Percentiles rank a stretch among this genome's conserved stretches.
These are phyloP conservation scores for Pugionium cornutum DNA, from an alignment of 345 rosid species.

Conservation along the genomic window DNA sequence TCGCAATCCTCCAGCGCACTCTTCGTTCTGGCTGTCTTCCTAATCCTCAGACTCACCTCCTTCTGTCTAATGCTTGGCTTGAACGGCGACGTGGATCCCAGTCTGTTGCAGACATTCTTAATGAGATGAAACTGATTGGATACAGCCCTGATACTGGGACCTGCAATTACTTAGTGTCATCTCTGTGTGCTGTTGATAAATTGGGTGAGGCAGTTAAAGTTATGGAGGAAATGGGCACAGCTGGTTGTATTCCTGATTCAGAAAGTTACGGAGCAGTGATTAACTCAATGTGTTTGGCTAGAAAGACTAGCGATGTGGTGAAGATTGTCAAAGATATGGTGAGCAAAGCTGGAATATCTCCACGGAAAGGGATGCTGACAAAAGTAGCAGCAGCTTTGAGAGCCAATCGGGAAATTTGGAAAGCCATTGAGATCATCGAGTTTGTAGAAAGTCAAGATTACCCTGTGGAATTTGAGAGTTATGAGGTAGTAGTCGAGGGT, in stretches of 20 bases:
- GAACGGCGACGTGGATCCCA: constrained; percentile 37
- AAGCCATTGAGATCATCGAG: constrained; percentile 66
- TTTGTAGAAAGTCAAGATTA: constrained; percentile 62
- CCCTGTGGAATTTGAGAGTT: constrained; percentile 62
- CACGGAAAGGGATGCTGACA: constrained; percentile 58
- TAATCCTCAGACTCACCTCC: constrained; percentile 54
- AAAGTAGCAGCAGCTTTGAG: constrained; percentile 61
- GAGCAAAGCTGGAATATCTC: constrained; percentile 57
- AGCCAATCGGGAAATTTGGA: constrained; percentile 65
- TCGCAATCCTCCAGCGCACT: constrained; percentile 65
- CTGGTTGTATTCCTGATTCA: constrained; percentile 69
- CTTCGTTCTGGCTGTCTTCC: constrained; percentile 81
- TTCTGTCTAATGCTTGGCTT: constrained; percentile 72
- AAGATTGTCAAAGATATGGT: constrained; percentile 75
- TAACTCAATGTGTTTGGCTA: constrained; percentile 50
- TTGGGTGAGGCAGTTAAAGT: constrained; percentile 64
- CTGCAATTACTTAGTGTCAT: constrained; percentile 64
- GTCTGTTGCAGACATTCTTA: constrained; percentile 47
- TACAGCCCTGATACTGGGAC: constrained; percentile 66
- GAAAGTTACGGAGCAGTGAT: constrained; percentile 66
- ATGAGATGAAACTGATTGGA: constrained; percentile 65
- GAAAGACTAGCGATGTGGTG: constrained; percentile 60
- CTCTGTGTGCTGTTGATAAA: constrained; percentile 73
- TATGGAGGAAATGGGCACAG: constrained; percentile 57
- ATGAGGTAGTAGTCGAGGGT: constrained; percentile 62